Evolutionary conservation across 148 eudicot species (phyloP), one percentile per base, ranked within the genome.

Genomic region (Fagopyrum tataricum): DNA sequence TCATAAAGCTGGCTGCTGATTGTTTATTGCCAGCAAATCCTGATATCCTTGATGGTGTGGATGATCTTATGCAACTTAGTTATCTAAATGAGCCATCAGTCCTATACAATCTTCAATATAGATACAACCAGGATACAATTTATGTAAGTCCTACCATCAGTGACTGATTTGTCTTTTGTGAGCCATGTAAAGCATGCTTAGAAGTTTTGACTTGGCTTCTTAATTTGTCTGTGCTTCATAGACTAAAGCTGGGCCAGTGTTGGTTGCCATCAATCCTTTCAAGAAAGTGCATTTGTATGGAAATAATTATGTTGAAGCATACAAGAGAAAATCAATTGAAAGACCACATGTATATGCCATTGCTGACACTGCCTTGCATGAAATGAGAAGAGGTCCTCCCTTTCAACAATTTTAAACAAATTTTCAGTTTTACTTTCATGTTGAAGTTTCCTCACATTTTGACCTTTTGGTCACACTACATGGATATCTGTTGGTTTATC

Each of bases 311-410:
- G 84, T 95, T 75, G 86, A 87, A 76, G 92, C 96, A 69, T 95
- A 95, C 76, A 87, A 82, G 75, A 52, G 78, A 53, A 88, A 84
- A 82, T 79, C 89, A 58, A 74, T 72, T 47, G 88, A 84, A 53
- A 92, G 87, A 77, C 99, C 99, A 40, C 99, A 95, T 90, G 99
- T 95, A 14, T 95, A 95, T 79, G 99, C 97, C 48, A 90, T 95
- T 71, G 81, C 97, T 7, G 97, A 95, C 79, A 89, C 91, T 49
- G 97, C 99, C 20, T 86, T 87, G 61, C 84, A 83, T 71, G 99
- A 90, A 85, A 95, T 92, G 97, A 90, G 84, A 76, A 78, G 96
- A 90, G 99, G 97, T 95, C 68, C 64, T 73, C 74, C 61, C 73
- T 71, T 55, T 43, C 72, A 42, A 72, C 37, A 40, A 13, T 44